phyloP scores from a whole-genome alignment of 108 stramenopile genomes.

The Cyclotella atomus region DNA sequence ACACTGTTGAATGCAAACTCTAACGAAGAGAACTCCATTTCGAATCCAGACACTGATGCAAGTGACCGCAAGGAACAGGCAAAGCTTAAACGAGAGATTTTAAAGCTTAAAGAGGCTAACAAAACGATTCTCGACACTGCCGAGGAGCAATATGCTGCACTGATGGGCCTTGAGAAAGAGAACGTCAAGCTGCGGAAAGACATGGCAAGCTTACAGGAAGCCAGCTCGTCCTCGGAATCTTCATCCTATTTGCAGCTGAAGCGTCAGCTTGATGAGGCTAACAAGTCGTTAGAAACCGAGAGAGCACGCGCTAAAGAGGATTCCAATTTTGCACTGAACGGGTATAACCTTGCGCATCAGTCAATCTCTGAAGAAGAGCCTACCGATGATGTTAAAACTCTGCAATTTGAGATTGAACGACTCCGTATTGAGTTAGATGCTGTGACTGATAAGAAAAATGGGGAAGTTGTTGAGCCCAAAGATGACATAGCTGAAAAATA shows the following conservation, averaged over 20 bases:
- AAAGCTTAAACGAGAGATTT: conserved; percentile 42
- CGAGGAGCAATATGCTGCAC: conserved; percentile 34
- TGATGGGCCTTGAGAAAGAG: conserved; percentile 28
- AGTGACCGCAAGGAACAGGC: neutral
- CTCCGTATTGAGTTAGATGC: conserved; percentile 40
- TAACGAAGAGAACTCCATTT: neutral
- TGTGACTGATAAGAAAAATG: conserved; percentile 8
- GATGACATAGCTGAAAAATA: conserved; percentile 32
- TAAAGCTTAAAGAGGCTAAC: conserved; percentile 53
- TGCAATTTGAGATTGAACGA: conserved; percentile 52
- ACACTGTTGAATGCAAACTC: neutral
- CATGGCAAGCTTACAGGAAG: conserved; percentile 17
- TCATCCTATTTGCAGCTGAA: conserved; percentile 15
- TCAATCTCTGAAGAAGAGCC: conserved; percentile 42
- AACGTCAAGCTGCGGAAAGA: conserved; percentile 36
- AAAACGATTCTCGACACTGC: conserved; percentile 46
- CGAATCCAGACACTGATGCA: neutral
- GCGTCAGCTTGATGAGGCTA: conserved; percentile 14
- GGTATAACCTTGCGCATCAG: conserved; percentile 19
- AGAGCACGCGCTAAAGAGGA: conserved; percentile 28
- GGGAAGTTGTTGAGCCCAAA: conserved; percentile 5
- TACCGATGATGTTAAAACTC: conserved; percentile 28
- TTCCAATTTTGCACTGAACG: conserved; percentile 9
- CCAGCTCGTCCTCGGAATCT: conserved; percentile 18
- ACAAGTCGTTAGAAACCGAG: conserved; percentile 25